Conservation (phyloP, 78 protist species). For the Thecamonas trahens region DNA sequence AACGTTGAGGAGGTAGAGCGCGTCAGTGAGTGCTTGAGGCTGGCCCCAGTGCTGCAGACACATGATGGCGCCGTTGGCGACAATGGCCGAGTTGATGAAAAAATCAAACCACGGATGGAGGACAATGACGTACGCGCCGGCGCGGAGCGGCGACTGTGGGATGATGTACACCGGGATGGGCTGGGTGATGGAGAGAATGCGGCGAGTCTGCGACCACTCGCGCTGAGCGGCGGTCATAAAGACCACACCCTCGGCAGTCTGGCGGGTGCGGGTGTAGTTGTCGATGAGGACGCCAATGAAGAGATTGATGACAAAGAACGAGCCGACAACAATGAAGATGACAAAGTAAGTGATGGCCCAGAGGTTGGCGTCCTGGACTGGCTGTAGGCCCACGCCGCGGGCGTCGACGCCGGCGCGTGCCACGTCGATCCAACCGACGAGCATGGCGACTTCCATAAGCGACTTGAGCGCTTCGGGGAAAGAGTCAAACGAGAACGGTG, state of each 20-base stretch:
- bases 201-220: neutral
- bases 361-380: neutral
- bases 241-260: neutral
- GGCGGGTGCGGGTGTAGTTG: neutral
- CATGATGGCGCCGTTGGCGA: constrained; percentile 8
- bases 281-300: constrained; percentile 26
- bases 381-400: constrained; percentile 1
- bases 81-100: neutral
- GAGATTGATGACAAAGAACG: constrained; percentile 28
- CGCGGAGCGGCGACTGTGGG: too few relatives aligned
- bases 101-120: neutral
- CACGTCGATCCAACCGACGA: constrained; percentile 16
- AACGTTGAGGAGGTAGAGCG: neutral
- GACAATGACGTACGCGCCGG: neutral
- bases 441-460: neutral
- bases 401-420: constrained; percentile 14
- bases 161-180: neutral
- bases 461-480: neutral
- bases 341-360: constrained; percentile 11
- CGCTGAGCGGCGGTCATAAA: neutral
- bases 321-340: constrained; percentile 14
- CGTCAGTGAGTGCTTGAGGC: neutral
- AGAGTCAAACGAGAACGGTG: constrained; percentile 1
- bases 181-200: too few relatives aligned
- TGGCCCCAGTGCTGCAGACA: neutral